Conservation (phyloP, 2,329 filamentous ascomycete genomes). For the Ophiosphaerella herpotricha region DNA sequence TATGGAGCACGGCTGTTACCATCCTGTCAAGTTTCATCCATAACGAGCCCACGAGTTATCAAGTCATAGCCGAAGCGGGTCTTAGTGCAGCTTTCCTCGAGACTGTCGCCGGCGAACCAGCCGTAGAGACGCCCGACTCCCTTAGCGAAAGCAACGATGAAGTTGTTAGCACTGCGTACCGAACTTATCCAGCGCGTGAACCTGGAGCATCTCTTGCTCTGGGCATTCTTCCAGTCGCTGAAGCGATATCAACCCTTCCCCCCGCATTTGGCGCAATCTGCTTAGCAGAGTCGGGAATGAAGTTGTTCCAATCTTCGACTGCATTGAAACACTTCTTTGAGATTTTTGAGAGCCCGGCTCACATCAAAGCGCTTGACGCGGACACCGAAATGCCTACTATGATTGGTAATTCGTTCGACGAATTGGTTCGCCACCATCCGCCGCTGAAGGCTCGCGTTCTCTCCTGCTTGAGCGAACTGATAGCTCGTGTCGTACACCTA, state of each 20-base stretch:
- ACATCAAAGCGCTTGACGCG: slow-evolving; percentile 80
- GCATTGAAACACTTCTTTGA: slow-evolving; percentile 89
- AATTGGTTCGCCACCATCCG: slow-evolving; percentile 92
- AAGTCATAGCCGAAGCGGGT: slow-evolving; percentile 91
- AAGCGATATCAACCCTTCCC: slow-evolving; percentile 86
- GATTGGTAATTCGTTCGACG: slow-evolving; percentile 86
- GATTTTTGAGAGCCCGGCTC: slow-evolving; percentile 91
- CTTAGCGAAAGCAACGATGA: slow-evolving; percentile 16
- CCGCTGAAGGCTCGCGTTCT: slow-evolving; percentile 78
- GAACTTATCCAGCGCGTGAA: slow-evolving; percentile 28
- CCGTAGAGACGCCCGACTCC: slow-evolving; percentile 22
- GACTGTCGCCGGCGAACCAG: slow-evolving; percentile 65
- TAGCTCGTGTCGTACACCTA: slow-evolving; percentile 76
- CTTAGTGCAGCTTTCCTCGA: slow-evolving; percentile 85
- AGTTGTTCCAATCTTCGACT: slow-evolving; percentile 80
- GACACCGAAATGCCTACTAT: slow-evolving; percentile 74
- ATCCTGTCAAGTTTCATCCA: slow-evolving; percentile 97
- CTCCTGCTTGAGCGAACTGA: slow-evolving; percentile 85
- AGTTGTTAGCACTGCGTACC: slow-evolving; percentile 11
- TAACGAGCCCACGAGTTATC: slow-evolving; percentile 96
- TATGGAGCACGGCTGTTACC: slow-evolving; percentile 93
- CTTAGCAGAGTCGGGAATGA: slow-evolving; percentile 83
- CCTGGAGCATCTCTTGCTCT: slow-evolving; percentile 54
- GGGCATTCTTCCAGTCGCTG: slow-evolving; percentile 83
- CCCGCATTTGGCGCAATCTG: slow-evolving; percentile 92